These are phyloP conservation scores for Argentina anserina DNA, from an alignment of 306 rosid genomes.

Conservation along the genomic window DNA sequence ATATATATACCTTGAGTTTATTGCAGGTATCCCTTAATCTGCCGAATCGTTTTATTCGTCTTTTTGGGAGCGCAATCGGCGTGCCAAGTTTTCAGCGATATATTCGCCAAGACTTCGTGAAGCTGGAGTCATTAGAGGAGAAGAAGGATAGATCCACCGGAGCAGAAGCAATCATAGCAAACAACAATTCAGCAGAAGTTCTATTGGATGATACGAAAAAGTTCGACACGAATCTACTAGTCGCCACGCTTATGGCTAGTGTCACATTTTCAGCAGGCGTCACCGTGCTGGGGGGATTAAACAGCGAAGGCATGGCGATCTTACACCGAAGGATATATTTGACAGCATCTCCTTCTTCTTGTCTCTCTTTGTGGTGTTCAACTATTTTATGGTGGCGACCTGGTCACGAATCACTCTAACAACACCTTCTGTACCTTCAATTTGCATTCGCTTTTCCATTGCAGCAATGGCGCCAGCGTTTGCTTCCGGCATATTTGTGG, in stretches of 20 bases:
- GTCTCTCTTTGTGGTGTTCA: not conserved
- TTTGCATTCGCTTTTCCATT: not conserved
- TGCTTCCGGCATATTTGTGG: not conserved
- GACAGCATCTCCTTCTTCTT: not conserved
- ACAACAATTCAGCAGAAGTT: not conserved
- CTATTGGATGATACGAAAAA: not conserved
- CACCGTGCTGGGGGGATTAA: not conserved
- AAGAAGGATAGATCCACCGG: no score
- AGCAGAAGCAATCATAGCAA: no score
- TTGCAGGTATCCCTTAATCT: not conserved
- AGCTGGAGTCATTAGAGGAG: not conserved
- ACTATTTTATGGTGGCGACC: not conserved
- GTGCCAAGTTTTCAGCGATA: not conserved
- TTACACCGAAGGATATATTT: not conserved
- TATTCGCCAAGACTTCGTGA: not conserved
- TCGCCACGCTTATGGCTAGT: not conserved
- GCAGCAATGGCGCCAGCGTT: not conserved
- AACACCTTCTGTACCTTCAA: not conserved
- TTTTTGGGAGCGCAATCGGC: not conserved
- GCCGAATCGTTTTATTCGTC: fast-evolving
- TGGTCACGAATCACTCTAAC: not conserved
- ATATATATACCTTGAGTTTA: not conserved
- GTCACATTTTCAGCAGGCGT: not conserved
- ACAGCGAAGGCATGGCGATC: not conserved
- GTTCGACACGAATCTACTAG: not conserved